A percentile compares a stretch with the other conserved stretches of the same genome.
These are phyloP conservation scores for Fomitopsis pinicola DNA, from an alignment of 1,284 basidiomycete species.

Conservation along the genomic window DNA sequence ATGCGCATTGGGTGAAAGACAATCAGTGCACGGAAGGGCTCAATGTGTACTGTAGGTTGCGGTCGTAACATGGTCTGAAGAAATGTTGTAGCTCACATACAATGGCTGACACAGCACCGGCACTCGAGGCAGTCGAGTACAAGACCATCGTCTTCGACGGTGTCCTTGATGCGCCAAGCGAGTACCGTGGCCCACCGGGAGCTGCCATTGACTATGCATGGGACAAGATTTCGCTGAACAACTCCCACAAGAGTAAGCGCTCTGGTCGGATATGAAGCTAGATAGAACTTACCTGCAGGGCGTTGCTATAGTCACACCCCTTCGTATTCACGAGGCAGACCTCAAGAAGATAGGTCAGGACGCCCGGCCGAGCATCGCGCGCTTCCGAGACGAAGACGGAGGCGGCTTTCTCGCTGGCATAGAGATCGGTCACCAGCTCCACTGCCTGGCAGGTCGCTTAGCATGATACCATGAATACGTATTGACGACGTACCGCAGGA, in stretches of 20 bases:
- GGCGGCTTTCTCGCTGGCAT: background rate
- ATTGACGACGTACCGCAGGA: background rate
- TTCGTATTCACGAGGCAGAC: background rate
- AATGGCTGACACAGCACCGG: background rate
- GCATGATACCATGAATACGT: background rate
- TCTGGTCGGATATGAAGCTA: background rate
- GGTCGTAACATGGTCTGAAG: too few species aligned
- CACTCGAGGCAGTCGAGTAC: slow-evolving; percentile 1
- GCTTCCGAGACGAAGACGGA: slow-evolving; percentile 1
- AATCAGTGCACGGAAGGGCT: background rate
- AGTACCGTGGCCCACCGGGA: background rate
- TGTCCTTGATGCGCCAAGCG: background rate
- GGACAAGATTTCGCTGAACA: background rate
- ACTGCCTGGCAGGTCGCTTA: background rate
- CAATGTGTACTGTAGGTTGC: background rate
- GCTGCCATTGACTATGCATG: slow-evolving; percentile 1
- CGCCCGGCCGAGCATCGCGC: background rate
- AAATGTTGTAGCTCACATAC: background rate
- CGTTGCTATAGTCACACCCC: background rate
- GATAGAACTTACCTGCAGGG: background rate
- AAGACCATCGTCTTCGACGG: background rate
- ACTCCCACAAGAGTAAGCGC: background rate
- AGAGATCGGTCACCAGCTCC: slow-evolving; percentile 2
- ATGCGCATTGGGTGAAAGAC: background rate
- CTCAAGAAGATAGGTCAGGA: background rate